Evolutionary conservation across 2,329 filamentous ascomycete genomes (phyloP).

Genomic region (Stachybotrys echinatus): DNA sequence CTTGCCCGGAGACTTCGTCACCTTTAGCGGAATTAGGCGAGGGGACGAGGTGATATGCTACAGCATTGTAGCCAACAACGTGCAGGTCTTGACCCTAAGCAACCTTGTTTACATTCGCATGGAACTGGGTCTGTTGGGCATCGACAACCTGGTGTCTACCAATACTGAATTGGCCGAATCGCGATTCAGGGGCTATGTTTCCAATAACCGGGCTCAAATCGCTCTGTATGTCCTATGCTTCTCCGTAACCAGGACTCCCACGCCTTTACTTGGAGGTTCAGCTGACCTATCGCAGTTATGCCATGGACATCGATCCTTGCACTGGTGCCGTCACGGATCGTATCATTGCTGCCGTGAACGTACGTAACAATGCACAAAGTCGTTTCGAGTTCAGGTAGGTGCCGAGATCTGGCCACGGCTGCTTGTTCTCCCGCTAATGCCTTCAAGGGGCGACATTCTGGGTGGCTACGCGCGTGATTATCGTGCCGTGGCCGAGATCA

Average conservation of each 20-base stretch:
- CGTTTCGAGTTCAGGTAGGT: conserved; percentile 21
- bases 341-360: conserved; percentile 23
- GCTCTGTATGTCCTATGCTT: conserved; percentile 13
- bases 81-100: conserved; percentile 25
- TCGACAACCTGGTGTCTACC: conserved; percentile 23
- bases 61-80: conserved; percentile 29
- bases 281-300: conserved; percentile 10
- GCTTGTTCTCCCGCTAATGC: background rate
- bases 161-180: conserved; percentile 29
- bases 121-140: conserved; percentile 27
- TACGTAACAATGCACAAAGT: conserved; percentile 26
- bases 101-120: conserved; percentile 27
- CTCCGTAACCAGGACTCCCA: no score
- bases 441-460: conserved; percentile 23
- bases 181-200: conserved; percentile 18
- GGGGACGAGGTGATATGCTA: conserved; percentile 25
- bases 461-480: conserved; percentile 29
- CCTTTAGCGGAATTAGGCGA: conserved; percentile 24
- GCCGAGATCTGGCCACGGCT: background rate
- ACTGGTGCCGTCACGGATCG: conserved; percentile 26
- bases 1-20: conserved; percentile 28
- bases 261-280: background rate
- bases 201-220: conserved; percentile 24
- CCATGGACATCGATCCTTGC: conserved; percentile 30
- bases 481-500: conserved; percentile 23